phyloP scores from a whole-genome alignment of 306 rosid species.

The Cyclanthera cordifolia region DNA sequence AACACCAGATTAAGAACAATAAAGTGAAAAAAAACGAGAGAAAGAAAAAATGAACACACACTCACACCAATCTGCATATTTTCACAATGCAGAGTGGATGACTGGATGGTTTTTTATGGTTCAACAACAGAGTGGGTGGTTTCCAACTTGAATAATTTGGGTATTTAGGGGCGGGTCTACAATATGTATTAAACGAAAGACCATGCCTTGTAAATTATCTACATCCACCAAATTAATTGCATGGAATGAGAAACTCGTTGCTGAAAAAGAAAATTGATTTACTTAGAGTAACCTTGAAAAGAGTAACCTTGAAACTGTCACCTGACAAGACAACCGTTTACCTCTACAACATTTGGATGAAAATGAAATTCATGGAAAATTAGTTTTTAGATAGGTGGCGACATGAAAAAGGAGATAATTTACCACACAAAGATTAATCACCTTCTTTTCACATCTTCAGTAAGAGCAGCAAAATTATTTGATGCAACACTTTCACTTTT shows the following conservation, averaged over 20 bases:
- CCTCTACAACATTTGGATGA: too few species aligned
- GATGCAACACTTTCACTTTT: conserved; percentile 46
- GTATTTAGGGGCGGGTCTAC: neutral
- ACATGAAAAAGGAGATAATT: conserved; percentile 10
- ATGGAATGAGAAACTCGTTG: neutral
- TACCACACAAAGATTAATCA: conserved; percentile 31
- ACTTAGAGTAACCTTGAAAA: neutral
- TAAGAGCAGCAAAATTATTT: conserved; percentile 47
- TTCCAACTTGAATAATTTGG: neutral
- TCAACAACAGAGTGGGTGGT: neutral
- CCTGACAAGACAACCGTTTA: too few species aligned
- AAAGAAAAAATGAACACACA: too few species aligned
- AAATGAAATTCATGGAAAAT: too few species aligned
- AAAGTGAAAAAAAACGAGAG: neutral
- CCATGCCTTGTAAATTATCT: neutral
- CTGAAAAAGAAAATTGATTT: neutral
- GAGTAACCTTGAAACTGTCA: neutral
- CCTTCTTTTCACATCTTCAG: conserved; percentile 75
- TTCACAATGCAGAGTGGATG: neutral
- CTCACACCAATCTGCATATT: neutral
- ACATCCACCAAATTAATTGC: neutral
- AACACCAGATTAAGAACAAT: neutral
- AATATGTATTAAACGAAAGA: neutral
- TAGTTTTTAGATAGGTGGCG: too few species aligned
- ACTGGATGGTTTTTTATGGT: too few species aligned